Evolutionary conservation across 768 basidiomycete genomes (phyloP).

Genomic region (Thelephora ganbajun): DNA sequence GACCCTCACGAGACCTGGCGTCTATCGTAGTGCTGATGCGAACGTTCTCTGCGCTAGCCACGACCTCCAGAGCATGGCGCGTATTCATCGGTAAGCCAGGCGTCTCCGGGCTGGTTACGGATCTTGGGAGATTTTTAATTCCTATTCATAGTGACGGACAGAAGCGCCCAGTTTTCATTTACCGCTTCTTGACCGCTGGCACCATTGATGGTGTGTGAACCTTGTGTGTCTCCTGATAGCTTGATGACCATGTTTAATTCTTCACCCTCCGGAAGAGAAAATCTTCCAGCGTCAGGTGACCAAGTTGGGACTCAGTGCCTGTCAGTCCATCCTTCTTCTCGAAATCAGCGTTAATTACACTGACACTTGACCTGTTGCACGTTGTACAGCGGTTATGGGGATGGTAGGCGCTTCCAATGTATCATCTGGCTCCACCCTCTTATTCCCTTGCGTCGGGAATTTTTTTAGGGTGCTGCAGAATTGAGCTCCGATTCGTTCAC

Average conservation of each 20-base stretch:
- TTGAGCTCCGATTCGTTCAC: constrained; percentile 81
- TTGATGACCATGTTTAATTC: neutral
- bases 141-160: constrained; percentile 67
- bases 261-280: constrained; percentile 41
- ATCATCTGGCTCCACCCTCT: constrained; percentile 7
- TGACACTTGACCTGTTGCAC: constrained; percentile 3
- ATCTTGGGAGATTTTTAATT: constrained; percentile 3
- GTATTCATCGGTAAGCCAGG: constrained; percentile 67
- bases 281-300: constrained; percentile 91
- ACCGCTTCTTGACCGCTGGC: constrained; percentile 74
- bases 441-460: constrained; percentile 2
- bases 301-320: constrained; percentile 81
- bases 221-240: neutral
- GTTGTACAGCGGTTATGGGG: constrained; percentile 50
- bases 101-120: neutral
- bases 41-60: constrained; percentile 32
- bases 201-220: constrained; percentile 64
- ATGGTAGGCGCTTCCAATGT: constrained; percentile 27
- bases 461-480: constrained; percentile 24
- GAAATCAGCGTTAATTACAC: neutral
- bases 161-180: constrained; percentile 81
- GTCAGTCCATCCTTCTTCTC: constrained; percentile 30
- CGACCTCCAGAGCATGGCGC: constrained; percentile 94
- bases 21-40: neutral
- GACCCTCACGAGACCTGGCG: constrained; percentile 1